phyloP scores from a whole-genome alignment of 2,329 filamentous ascomycete species.

The Penicillium sp. region DNA sequence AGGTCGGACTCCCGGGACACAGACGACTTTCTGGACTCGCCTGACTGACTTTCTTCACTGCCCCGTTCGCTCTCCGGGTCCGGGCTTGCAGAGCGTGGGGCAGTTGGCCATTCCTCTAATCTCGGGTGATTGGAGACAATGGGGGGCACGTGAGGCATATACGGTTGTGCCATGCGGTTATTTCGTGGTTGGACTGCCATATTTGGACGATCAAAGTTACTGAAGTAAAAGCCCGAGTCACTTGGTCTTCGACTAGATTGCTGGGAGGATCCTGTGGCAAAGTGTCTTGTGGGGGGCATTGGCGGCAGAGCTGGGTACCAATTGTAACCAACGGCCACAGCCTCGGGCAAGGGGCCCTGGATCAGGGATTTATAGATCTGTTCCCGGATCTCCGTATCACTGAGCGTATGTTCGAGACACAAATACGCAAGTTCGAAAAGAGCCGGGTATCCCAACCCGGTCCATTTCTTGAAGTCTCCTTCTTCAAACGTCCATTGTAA shows the following conservation, averaged over 20 bases:
- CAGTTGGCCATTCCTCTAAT: background rate
- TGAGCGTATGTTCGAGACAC: constrained; percentile 1
- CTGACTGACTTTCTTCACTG: background rate
- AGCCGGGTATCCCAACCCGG: background rate
- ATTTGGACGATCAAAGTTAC: background rate
- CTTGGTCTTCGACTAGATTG: background rate
- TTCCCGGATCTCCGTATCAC: background rate
- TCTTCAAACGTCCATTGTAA: constrained; percentile 5
- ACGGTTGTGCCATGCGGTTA: background rate
- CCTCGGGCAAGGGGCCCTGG: background rate
- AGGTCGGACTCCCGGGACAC: background rate
- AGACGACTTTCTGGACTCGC: background rate
- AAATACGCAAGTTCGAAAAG: constrained; percentile 4
- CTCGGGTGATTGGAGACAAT: background rate
- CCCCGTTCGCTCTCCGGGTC: background rate
- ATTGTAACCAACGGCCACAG: background rate
- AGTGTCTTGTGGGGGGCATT: background rate
- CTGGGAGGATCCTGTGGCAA: background rate
- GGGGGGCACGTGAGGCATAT: background rate
- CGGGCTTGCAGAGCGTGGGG: background rate
- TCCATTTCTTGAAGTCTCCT: background rate
- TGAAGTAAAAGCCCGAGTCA: background rate
- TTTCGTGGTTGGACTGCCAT: background rate
- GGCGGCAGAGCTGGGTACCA: constrained; percentile 6
- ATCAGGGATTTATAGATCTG: background rate